Percentiles rank a stretch among this genome's conserved stretches.
Conservation (phyloP, 371 early-diverging fungal genomes). For the Mortierella sp. region DNA sequence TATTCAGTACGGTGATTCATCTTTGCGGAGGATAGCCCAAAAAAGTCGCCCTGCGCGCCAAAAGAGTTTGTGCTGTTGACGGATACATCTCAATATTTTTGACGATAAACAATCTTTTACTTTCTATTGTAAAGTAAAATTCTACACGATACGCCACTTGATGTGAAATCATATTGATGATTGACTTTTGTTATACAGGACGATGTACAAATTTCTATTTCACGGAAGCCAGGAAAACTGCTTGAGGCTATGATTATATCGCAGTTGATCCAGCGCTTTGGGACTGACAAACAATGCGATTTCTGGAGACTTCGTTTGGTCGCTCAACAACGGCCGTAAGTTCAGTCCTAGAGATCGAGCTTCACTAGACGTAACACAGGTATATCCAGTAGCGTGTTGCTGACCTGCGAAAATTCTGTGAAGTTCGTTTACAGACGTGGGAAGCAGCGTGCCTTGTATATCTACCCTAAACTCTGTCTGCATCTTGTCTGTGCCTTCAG, state of each 20-base stretch:
- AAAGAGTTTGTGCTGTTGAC: conserved; percentile 66
- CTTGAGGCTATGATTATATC: conserved; percentile 6
- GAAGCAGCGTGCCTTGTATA: conserved; percentile 38
- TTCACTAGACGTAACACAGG: conserved; percentile 25
- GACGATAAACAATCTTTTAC: not conserved
- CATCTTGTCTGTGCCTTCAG: conserved; percentile 36
- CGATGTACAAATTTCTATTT: not conserved
- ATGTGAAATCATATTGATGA: not conserved
- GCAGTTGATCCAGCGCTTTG: conserved; percentile 39
- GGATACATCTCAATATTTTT: not conserved
- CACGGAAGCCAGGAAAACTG: conserved; percentile 19
- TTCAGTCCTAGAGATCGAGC: conserved; percentile 44
- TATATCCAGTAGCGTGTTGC: conserved; percentile 21
- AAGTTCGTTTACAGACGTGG: conserved; percentile 23
- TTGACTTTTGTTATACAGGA: not conserved
- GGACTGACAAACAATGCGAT: conserved; percentile 12
- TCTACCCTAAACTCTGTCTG: conserved; percentile 41
- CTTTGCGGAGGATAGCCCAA: conserved; percentile 71
- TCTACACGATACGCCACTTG: not conserved
- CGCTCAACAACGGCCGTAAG: conserved; percentile 22
- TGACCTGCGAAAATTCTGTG: conserved; percentile 12
- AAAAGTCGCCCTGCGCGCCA: conserved; percentile 66
- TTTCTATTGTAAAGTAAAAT: not conserved
- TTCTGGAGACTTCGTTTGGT: not conserved
- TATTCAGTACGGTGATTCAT: conserved; percentile 74